Conservation (phyloP, 345 rosid species). For the Citrus mangshanensis region DNA sequence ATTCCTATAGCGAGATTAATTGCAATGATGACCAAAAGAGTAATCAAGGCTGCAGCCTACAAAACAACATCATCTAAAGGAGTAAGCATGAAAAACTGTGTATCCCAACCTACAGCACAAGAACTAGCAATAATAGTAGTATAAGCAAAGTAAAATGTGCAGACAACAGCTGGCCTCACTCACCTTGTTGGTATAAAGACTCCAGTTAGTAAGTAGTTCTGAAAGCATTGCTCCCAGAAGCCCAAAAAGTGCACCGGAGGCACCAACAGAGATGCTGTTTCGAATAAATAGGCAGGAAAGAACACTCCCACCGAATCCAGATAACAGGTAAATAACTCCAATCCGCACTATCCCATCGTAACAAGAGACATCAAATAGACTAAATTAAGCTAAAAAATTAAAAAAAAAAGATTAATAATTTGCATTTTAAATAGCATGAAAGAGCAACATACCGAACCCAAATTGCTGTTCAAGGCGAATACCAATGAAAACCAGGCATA, state of each 20-base stretch:
- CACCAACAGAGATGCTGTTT: conserved; percentile 78
- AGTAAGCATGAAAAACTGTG: background rate
- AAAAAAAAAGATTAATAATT: background rate
- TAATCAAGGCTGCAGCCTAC: conserved; percentile 80
- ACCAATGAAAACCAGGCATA: conserved; percentile 80
- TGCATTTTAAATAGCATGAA: background rate
- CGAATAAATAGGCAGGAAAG: conserved; percentile 66
- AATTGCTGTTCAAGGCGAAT: conserved; percentile 94
- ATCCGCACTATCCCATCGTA: conserved; percentile 56
- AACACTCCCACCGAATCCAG: conserved; percentile 83
- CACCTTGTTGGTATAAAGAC: conserved; percentile 80
- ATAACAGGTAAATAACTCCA: conserved; percentile 58
- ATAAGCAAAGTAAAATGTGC: background rate
- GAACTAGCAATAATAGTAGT: background rate
- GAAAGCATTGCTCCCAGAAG: conserved; percentile 97
- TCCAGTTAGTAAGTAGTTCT: conserved; percentile 89
- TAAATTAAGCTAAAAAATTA: background rate
- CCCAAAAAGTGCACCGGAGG: conserved; percentile 94
- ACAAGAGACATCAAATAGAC: background rate
- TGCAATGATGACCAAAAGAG: conserved; percentile 64
- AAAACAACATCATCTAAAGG: conserved; percentile 2
- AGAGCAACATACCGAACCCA: conserved; percentile 64
- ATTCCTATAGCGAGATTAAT: conserved; percentile 77
- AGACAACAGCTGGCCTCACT: background rate
- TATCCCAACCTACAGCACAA: background rate